Percentiles rank a stretch among this genome's conserved stretches.
phyloP scores from a whole-genome alignment of 2,329 filamentous ascomycete genomes.

The Chaetomium sp. region DNA sequence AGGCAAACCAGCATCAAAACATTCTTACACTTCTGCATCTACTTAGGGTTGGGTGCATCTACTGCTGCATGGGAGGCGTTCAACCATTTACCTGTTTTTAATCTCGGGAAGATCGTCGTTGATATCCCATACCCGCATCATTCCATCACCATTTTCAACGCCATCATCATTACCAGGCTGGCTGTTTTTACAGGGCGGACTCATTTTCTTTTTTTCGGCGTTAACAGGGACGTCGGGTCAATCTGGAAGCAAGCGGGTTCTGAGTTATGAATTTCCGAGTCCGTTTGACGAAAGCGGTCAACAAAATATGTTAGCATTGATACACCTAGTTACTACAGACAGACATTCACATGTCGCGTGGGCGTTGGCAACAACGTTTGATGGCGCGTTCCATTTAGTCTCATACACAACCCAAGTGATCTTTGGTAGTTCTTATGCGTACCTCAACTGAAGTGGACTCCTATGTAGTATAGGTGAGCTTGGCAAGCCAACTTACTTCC shows the following conservation, averaged over 20 bases:
- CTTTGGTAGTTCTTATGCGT: background rate
- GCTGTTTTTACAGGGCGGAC: background rate
- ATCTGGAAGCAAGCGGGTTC: background rate
- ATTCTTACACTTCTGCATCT: background rate
- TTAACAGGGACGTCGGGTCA: background rate
- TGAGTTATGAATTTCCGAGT: background rate
- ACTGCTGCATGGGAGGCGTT: constrained; percentile 7
- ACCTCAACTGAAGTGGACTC: no score
- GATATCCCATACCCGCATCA: background rate
- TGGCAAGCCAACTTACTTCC: background rate
- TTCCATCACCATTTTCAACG: background rate
- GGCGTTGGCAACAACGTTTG: background rate
- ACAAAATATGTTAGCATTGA: background rate
- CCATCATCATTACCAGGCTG: background rate
- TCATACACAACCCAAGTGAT: background rate
- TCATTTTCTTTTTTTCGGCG: background rate
- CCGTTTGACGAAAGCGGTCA: background rate
- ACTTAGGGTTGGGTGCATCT: background rate
- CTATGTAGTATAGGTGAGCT: background rate
- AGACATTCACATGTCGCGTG: background rate
- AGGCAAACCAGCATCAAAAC: background rate
- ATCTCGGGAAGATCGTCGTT: background rate
- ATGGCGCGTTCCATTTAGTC: background rate
- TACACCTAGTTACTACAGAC: background rate
- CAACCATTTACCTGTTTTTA: background rate